Conservation (phyloP, 345 rosid genomes). For the Eucalyptus cloeziana region DNA sequence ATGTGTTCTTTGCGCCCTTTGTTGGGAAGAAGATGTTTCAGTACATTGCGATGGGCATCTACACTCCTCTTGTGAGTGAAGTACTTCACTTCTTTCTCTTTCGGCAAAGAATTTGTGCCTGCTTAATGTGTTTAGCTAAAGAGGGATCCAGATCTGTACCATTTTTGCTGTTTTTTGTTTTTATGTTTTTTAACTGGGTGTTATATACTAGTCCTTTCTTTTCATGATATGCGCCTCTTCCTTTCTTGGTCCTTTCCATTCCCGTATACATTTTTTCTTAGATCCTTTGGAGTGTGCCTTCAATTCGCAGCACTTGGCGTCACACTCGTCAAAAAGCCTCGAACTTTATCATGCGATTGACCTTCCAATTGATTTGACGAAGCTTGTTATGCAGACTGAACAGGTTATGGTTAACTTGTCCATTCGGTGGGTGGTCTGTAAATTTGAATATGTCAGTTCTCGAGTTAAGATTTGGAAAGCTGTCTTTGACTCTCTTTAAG, state of each 20-base stretch:
- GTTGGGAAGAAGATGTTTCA: constrained; percentile 78
- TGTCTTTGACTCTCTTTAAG: neutral
- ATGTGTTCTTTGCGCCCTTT: constrained; percentile 98
- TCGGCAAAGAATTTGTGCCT: neutral
- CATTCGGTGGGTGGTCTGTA: neutral
- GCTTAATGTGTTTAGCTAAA: neutral
- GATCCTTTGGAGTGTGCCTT: neutral
- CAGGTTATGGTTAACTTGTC: neutral
- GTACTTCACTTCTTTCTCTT: neutral
- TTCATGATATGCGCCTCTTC: neutral
- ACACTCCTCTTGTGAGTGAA: constrained; percentile 82
- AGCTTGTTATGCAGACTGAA: neutral
- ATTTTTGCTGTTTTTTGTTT: neutral
- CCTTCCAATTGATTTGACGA: neutral
- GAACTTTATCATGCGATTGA: neutral
- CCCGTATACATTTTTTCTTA: neutral
- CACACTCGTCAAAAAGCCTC: neutral
- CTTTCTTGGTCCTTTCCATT: neutral
- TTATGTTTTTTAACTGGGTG: neutral
- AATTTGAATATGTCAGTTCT: neutral
- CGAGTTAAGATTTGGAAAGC: neutral
- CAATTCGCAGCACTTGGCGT: neutral
- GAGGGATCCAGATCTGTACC: neutral
- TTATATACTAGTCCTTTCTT: neutral
- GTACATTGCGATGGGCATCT: constrained; percentile 75